These are phyloP conservation scores for Omphalea diandra DNA, from an alignment of 441 rosid species.

Conservation along the genomic window DNA sequence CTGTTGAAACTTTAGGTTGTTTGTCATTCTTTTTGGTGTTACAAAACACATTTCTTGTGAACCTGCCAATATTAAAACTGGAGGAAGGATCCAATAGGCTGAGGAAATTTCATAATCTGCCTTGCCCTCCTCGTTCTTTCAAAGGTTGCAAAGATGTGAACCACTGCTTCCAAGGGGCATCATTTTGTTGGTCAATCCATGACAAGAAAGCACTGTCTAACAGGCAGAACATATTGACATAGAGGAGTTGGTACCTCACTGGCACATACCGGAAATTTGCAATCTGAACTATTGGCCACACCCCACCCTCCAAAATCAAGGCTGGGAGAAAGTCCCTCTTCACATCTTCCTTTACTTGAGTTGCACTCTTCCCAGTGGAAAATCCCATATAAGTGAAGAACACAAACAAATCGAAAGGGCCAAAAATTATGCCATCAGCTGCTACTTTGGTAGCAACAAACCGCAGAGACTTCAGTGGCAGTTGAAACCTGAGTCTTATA, in stretches of 20 bases:
- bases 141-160: slow-evolving; percentile 51
- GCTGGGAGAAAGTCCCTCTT: slow-evolving; percentile 97
- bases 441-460: slow-evolving; percentile 91
- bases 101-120: slow-evolving; percentile 35
- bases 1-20: slow-evolving; percentile 14
- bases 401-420: slow-evolving; percentile 76
- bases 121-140: slow-evolving; percentile 58
- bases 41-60: slow-evolving; percentile 8
- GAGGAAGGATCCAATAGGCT: neutral
- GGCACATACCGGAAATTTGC: slow-evolving; percentile 87
- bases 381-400: slow-evolving; percentile 97
- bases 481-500: slow-evolving; percentile 62
- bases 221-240: slow-evolving; percentile 88
- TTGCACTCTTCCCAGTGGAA: slow-evolving; percentile 61
- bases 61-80: slow-evolving; percentile 15
- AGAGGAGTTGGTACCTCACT: slow-evolving; percentile 91
- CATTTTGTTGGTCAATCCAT: slow-evolving; percentile 94
- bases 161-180: slow-evolving; percentile 96
- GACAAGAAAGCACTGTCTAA: slow-evolving; percentile 90
- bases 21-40: slow-evolving; percentile 13
- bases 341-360: slow-evolving; percentile 79
- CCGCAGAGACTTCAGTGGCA: slow-evolving; percentile 61
- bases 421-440: slow-evolving; percentile 82
- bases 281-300: slow-evolving; percentile 89
- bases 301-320: slow-evolving; percentile 79